A percentile compares a stretch with the other conserved stretches of the same genome.
phyloP scores from a whole-genome alignment of 108 stramenopile genomes.

The Cyclotella cryptica region DNA sequence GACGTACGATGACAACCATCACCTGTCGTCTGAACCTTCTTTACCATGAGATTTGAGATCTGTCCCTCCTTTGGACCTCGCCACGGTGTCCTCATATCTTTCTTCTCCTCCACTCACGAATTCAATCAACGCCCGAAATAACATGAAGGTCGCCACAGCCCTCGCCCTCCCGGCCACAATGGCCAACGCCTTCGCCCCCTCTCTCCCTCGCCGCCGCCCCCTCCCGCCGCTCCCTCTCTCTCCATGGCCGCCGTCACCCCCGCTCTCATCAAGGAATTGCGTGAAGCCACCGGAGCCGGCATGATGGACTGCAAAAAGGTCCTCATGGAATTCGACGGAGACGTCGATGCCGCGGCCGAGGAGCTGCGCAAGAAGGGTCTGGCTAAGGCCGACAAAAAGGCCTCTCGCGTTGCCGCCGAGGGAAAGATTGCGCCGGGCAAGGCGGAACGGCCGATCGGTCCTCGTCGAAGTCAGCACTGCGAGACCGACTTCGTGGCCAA shows the following conservation, averaged over 20 bases:
- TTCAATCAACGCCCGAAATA: not conserved
- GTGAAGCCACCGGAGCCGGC: constrained; percentile 76
- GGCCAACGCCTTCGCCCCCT: constrained; percentile 55
- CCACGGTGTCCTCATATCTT: not conserved
- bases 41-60: no score
- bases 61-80: no score
- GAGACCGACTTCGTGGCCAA: constrained; percentile 90
- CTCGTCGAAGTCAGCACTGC: constrained; percentile 87
- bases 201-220: constrained; percentile 10
- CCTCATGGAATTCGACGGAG: constrained; percentile 75
- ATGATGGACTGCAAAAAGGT: constrained; percentile 94
- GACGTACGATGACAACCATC: no score
- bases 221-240: constrained; percentile 24
- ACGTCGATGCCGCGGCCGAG: constrained; percentile 77
- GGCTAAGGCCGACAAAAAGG: constrained; percentile 88
- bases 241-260: constrained; percentile 45
- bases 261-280: constrained; percentile 77
- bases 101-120: not conserved
- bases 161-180: constrained; percentile 51
- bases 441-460: constrained; percentile 64
- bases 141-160: constrained; percentile 51
- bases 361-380: constrained; percentile 80
- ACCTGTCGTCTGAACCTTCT: no score
- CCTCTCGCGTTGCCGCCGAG: constrained; percentile 77
- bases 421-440: constrained; percentile 70